Evolutionary conservation across 1,284 basidiomycete genomes (phyloP).

Genomic region (Anthracocystis setariae): DNA sequence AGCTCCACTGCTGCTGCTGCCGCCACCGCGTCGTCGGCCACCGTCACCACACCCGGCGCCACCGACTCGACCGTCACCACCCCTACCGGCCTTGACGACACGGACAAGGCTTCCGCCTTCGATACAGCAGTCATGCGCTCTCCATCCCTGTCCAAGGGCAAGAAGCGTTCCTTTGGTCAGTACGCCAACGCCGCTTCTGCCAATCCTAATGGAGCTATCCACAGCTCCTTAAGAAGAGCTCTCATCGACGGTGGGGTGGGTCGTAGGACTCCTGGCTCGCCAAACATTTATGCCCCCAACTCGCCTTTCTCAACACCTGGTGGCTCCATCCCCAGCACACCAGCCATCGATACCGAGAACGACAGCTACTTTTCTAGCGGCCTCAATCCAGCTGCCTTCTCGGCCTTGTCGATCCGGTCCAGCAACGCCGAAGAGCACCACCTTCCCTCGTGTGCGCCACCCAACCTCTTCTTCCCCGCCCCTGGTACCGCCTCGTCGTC

Average conservation of each 20-base stretch:
- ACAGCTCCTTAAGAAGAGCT: slow-evolving; percentile 63
- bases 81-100: slow-evolving; percentile 37
- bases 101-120: slow-evolving; percentile 60
- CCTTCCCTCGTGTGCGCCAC: slow-evolving; percentile 66
- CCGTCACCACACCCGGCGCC: slow-evolving; percentile 17
- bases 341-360: slow-evolving; percentile 53
- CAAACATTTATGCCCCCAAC: slow-evolving; percentile 61
- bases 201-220: slow-evolving; percentile 42
- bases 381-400: slow-evolving; percentile 61
- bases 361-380: slow-evolving; percentile 59
- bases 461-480: slow-evolving; percentile 68
- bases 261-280: slow-evolving; percentile 46
- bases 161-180: slow-evolving; percentile 66
- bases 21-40: slow-evolving; percentile 16
- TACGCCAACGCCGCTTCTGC: slow-evolving; percentile 42
- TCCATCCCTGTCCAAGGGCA: slow-evolving; percentile 55
- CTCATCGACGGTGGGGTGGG: slow-evolving; percentile 65
- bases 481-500: slow-evolving; percentile 47
- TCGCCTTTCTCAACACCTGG: slow-evolving; percentile 67
- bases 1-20: slow-evolving; percentile 23
- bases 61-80: slow-evolving; percentile 34
- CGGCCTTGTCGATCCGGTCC: slow-evolving; percentile 60
- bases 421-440: slow-evolving; percentile 56
- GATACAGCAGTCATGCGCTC: slow-evolving; percentile 62
- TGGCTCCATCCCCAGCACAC: slow-evolving; percentile 63